These are phyloP conservation scores for Vachellia pachyceras DNA, from an alignment of 306 rosid genomes.

Conservation along the genomic window DNA sequence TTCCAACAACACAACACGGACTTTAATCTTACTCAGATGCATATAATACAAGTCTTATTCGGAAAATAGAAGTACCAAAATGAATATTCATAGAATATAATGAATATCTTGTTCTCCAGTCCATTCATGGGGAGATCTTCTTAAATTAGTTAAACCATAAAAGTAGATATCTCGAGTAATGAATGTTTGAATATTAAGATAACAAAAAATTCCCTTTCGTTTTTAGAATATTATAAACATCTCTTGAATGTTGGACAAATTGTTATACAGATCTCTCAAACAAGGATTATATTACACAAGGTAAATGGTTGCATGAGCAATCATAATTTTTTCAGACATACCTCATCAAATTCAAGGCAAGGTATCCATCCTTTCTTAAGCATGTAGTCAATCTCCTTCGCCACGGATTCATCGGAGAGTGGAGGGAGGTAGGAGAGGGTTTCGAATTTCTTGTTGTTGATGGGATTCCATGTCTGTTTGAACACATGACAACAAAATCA, in stretches of 20 bases:
- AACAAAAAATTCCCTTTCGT: background rate
- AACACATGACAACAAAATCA: constrained; percentile 29
- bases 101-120: background rate
- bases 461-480: constrained; percentile 79
- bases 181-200: background rate
- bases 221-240: background rate
- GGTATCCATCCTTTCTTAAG: constrained; percentile 80
- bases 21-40: constrained; percentile 24
- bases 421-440: constrained; percentile 81
- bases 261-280: background rate
- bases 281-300: background rate
- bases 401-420: constrained; percentile 70
- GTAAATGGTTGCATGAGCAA: background rate
- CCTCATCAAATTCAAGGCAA: constrained; percentile 86
- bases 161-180: background rate
- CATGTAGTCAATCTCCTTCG: constrained; percentile 80
- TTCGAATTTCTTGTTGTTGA: constrained; percentile 77
- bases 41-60: background rate
- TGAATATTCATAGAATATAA: background rate
- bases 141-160: constrained; percentile 7
- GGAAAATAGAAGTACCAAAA: background rate
- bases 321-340: constrained; percentile 29
- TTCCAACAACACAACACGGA: constrained; percentile 4
- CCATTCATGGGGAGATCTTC: background rate
- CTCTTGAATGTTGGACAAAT: background rate